Evolutionary conservation across 148 eudicot genomes (phyloP).

Genomic region (Camellia granthamiana): DNA sequence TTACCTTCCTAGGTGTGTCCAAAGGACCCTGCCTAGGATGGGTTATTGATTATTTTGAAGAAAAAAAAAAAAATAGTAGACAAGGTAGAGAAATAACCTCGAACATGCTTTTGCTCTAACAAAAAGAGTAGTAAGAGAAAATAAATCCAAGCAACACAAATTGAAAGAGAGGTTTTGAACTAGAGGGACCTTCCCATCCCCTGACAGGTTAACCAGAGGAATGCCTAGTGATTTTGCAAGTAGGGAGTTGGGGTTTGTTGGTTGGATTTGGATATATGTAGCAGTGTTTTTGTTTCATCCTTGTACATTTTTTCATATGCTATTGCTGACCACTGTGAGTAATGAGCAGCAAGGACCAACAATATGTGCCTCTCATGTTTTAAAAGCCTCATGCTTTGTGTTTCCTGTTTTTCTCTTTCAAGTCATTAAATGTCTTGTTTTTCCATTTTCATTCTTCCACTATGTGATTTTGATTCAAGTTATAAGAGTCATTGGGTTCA

Average conservation of each 20-base stretch:
- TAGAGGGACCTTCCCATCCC: not conserved
- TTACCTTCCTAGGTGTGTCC: no score
- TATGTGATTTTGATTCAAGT: not conserved
- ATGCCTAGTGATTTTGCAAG: not conserved
- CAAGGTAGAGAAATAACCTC: not conserved
- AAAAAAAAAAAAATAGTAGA: no score
- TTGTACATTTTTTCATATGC: not conserved
- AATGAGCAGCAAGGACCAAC: not conserved
- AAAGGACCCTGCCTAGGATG: no score
- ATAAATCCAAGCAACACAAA: not conserved
- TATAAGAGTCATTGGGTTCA: not conserved
- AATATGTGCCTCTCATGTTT: not conserved
- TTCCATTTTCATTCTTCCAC: not conserved
- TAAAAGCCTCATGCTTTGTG: not conserved
- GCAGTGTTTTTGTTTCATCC: not conserved
- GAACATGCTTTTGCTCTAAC: not conserved
- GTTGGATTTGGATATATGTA: constrained; percentile 5
- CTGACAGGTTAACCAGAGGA: not conserved
- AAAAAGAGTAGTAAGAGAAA: not conserved
- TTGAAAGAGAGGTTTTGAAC: not conserved
- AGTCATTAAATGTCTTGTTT: not conserved
- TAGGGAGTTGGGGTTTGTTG: not conserved
- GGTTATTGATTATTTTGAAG: no score
- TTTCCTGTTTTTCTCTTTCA: not conserved
- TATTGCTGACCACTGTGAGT: not conserved